Conservation (phyloP, 495 filamentous ascomycete species). For the Lophium mytilinum region DNA sequence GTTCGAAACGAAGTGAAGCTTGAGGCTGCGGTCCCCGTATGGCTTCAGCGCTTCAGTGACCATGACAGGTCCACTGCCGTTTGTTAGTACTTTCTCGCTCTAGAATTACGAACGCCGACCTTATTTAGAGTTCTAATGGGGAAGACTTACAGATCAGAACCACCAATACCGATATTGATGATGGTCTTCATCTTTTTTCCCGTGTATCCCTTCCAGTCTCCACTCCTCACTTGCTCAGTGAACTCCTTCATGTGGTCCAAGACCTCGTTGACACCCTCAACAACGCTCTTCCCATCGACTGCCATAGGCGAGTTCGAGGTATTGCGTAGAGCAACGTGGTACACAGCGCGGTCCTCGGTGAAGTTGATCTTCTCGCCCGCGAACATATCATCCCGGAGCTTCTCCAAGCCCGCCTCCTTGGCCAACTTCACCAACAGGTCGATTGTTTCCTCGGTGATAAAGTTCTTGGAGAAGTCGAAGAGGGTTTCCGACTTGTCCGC, state of each 20-base stretch:
- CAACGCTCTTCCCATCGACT: conserved; percentile 91
- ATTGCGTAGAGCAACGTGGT: conserved; percentile 90
- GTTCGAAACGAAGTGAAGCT: conserved; percentile 96
- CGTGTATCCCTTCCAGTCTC: conserved; percentile 97
- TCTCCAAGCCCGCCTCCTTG: conserved; percentile 80
- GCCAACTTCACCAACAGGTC: conserved; percentile 77
- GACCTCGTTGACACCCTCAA: conserved; percentile 85
- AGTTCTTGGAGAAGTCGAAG: conserved; percentile 99
- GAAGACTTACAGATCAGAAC: conserved; percentile 80
- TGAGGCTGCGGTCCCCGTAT: conserved; percentile 77
- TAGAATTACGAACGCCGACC: no score
- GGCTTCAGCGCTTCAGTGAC: conserved; percentile 94
- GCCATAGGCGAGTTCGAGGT: conserved; percentile 74
- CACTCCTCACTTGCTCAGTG: conserved; percentile 85
- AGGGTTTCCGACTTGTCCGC: conserved; percentile 75
- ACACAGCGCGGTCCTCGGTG: conserved; percentile 92
- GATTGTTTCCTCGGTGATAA: conserved; percentile 89
- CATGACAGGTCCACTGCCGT: conserved; percentile 84
- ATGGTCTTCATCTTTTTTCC: conserved; percentile 96
- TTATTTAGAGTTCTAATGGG: not conserved
- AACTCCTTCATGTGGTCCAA: conserved; percentile 97
- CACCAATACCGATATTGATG: conserved; percentile 96
- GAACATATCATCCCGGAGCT: conserved; percentile 96
- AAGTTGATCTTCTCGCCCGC: conserved; percentile 97
- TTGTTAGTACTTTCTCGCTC: no score